Evolutionary conservation across 306 rosid species (phyloP).

Genomic region (Ormosia semicastrata): DNA sequence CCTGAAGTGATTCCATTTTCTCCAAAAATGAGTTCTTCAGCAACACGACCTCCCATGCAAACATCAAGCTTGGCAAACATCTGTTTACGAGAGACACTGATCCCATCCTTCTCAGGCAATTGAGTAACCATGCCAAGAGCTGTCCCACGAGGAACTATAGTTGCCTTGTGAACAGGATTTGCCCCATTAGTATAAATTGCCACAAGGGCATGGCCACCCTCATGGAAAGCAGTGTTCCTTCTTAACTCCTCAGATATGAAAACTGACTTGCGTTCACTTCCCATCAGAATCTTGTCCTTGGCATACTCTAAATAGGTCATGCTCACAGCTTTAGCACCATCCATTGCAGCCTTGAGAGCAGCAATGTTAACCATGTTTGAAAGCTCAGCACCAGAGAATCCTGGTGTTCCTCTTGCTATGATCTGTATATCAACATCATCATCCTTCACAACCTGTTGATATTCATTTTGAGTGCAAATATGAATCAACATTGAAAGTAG

Average conservation of each 20-base stretch:
- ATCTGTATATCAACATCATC: slow-evolving; percentile 79
- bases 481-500: no score
- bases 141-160: slow-evolving; percentile 82
- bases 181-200: slow-evolving; percentile 87
- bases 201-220: slow-evolving; percentile 93
- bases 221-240: slow-evolving; percentile 76
- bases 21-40: slow-evolving; percentile 88
- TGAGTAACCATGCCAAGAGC: slow-evolving; percentile 85
- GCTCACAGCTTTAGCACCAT: slow-evolving; percentile 75
- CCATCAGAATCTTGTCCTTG: slow-evolving; percentile 89
- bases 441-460: slow-evolving; percentile 64
- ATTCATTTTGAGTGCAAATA: no score
- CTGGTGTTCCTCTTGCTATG: slow-evolving; percentile 83
- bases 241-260: slow-evolving; percentile 70
- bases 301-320: slow-evolving; percentile 90
- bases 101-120: slow-evolving; percentile 66
- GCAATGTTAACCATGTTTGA: slow-evolving; percentile 85
- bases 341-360: slow-evolving; percentile 91
- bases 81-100: slow-evolving; percentile 69
- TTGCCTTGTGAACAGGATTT: slow-evolving; percentile 85
- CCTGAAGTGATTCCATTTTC: slow-evolving; percentile 83
- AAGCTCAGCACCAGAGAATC: slow-evolving; percentile 90
- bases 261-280: slow-evolving; percentile 88
- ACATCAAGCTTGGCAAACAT: slow-evolving; percentile 88
- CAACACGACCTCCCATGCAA: slow-evolving; percentile 89